Evolutionary conservation across 495 filamentous ascomycete genomes (phyloP).

Genomic region (Aspergillus indologenus): DNA sequence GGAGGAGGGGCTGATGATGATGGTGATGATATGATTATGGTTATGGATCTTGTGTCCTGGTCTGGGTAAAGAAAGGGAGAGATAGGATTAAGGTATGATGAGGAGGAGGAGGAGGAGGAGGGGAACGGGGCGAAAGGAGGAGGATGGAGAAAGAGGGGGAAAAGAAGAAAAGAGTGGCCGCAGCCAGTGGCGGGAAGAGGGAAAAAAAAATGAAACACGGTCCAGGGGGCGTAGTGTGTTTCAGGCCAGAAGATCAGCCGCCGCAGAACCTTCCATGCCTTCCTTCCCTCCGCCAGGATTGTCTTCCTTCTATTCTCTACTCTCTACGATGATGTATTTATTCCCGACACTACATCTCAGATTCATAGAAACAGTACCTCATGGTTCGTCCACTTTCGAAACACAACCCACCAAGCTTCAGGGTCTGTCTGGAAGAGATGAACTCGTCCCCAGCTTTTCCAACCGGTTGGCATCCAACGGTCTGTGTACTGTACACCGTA

Average conservation of each 20-base stretch:
- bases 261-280: background rate
- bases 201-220: conserved; percentile 24
- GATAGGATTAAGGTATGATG: too few relatives aligned
- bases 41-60: background rate
- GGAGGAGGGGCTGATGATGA: background rate
- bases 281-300: background rate
- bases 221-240: conserved; percentile 11
- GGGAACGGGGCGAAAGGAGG: background rate
- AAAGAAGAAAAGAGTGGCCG: conserved; percentile 7
- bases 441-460: too few relatives aligned
- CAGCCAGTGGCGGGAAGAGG: conserved; percentile 19
- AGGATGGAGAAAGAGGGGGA: conserved; percentile 8
- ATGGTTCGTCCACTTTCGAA: too few relatives aligned
- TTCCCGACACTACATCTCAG: too few relatives aligned
- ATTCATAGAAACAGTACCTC: too few relatives aligned
- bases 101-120: background rate
- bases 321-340: too few relatives aligned
- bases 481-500: too few relatives aligned
- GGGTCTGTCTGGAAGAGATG: background rate
- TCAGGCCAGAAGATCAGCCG: background rate
- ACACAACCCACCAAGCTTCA: background rate
- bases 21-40: too few relatives aligned
- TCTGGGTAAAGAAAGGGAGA: background rate
- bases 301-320: background rate
- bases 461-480: too few relatives aligned